Evolutionary conservation across 768 basidiomycete species (phyloP), one percentile per base, ranked within the genome.

Genomic region (Hortiboletus campestris): DNA sequence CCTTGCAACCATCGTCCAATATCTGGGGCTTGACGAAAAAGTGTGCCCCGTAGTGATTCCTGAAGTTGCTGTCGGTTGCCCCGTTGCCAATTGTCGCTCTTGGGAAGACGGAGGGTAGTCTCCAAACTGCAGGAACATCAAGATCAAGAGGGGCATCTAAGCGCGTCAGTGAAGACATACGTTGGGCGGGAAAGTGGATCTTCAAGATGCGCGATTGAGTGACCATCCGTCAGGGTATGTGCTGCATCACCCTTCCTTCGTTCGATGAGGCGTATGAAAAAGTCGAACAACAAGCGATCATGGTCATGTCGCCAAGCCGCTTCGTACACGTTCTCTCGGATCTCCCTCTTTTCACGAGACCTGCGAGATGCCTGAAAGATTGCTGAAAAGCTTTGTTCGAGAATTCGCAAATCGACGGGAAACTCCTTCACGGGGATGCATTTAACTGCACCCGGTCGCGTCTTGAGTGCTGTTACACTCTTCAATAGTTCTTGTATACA

Each of bases 351-450:
- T 39, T 51, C 57, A 43, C 45, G 49, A n/a, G 45, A 59, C 32
- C 55, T 41, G 1, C 35, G 57, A 10, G 54, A 59, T 28, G 54
- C 49, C n/a, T 47, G 57, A 29, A 59, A 59, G 10, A 59, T 59
- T 2, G 49, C 57, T 1, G 54, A 56, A 41, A 59, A 57, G n/a
- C 49, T 59, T 25, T 51, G 49, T 34, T 44, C 29, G 2, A 59
- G 55, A 16, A 56, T 13, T 13, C 41, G 49, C 11, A 56, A 28
- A 36, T 56, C 49, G 13, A 55, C 12, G 5, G 57, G 57, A 38
- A 56, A 58, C 19, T 50, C 40, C 2, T 46, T 12, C 29, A 10
- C 32, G 2, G 57, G 49, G 10, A 58, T 13, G 12, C 9, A 42
- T 29, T 42, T 32, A 0, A 58, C 20, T 22, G 20, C 53, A 19